phyloP scores from a whole-genome alignment of 345 rosid genomes.

The Eucalyptus erythrocorys region DNA sequence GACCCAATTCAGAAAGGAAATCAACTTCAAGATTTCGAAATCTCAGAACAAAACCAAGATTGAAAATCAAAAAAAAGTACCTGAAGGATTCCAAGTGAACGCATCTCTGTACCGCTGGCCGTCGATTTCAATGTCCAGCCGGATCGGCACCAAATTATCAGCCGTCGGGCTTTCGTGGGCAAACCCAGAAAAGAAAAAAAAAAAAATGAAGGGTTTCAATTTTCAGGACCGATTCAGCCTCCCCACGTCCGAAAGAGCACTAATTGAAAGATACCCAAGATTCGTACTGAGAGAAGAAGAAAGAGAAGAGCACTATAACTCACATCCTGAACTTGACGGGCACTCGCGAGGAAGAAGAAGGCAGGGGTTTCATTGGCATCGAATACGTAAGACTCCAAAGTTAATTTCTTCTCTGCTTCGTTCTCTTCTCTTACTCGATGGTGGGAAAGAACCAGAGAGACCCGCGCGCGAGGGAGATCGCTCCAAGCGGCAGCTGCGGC shows the following conservation, averaged over 20 bases:
- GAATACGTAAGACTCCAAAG: background rate
- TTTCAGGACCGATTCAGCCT: background rate
- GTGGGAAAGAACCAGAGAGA: background rate
- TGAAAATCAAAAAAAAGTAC: slow-evolving; percentile 7
- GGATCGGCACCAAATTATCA: slow-evolving; percentile 83
- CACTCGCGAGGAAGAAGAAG: slow-evolving; percentile 25
- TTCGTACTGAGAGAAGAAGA: background rate
- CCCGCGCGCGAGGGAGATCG: background rate
- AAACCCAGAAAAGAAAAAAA: background rate
- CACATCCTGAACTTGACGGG: slow-evolving; percentile 87
- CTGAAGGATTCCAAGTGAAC: slow-evolving; percentile 96
- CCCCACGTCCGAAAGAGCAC: background rate
- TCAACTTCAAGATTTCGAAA: background rate
- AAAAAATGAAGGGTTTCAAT: background rate
- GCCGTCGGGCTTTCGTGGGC: slow-evolving; percentile 48
- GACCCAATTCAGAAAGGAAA: background rate
- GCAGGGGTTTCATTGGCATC: slow-evolving; percentile 30
- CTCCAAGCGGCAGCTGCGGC: background rate
- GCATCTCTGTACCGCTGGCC: slow-evolving; percentile 86
- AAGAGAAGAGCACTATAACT: background rate
- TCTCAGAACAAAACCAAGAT: background rate
- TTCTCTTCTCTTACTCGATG: background rate
- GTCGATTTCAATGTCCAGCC: slow-evolving; percentile 81
- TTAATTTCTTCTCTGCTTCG: background rate
- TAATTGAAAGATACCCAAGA: background rate